phyloP scores from a whole-genome alignment of 2,329 filamentous ascomycete genomes.

The Corinectria fuckeliana region DNA sequence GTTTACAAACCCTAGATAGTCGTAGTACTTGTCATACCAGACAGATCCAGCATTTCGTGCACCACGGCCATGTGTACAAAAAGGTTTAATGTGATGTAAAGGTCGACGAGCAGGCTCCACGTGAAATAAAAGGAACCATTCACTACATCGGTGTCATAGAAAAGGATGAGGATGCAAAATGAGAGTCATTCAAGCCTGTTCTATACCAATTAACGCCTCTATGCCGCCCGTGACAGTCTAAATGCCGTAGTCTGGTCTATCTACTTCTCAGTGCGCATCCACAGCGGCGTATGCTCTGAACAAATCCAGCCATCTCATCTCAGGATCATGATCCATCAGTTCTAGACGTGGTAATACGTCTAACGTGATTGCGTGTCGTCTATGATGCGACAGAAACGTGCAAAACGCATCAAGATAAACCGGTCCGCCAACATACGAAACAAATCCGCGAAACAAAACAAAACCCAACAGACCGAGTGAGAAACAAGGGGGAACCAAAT shows the following conservation, averaged over 20 bases:
- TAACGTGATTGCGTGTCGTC: not conserved
- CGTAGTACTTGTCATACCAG: not conserved
- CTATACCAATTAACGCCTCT: conserved; percentile 25
- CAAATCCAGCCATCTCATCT: not conserved
- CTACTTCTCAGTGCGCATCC: conserved; percentile 3
- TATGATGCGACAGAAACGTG: not conserved
- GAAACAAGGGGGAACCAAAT: conserved; percentile 8
- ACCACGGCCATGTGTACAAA: no score
- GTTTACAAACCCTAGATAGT: not conserved
- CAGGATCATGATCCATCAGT: not conserved
- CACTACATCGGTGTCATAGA: no score
- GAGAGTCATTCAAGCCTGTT: conserved; percentile 1
- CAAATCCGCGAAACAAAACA: conserved; percentile 7
- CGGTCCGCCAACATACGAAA: not conserved
- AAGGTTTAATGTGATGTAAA: not conserved
- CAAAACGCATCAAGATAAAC: conserved; percentile 1
- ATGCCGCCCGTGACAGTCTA: conserved; percentile 15
- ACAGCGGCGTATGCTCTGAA: not conserved
- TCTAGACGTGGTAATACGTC: not conserved
- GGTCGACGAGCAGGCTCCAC: not conserved
- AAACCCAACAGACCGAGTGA: not conserved
- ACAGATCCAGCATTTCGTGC: not conserved
- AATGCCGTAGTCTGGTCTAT: conserved; percentile 1
- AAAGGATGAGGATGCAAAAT: not conserved
- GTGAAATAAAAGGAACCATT: no score